These are phyloP conservation scores for Firmiana major DNA, from an alignment of 345 rosid genomes.

Conservation along the genomic window DNA sequence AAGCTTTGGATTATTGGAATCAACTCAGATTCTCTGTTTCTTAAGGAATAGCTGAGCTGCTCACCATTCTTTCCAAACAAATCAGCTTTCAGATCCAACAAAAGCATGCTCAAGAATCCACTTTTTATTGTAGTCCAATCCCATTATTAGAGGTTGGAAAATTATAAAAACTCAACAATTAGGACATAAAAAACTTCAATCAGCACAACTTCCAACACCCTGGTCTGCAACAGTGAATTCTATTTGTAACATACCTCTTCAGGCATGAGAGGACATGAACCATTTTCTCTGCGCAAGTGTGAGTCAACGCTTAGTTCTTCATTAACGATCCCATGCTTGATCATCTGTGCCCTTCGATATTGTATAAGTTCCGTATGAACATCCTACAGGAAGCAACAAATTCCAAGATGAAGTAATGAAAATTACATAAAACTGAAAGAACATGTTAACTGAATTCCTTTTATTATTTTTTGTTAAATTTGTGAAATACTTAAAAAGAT, in stretches of 20 bases:
- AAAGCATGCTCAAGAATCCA: neutral
- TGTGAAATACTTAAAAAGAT: neutral
- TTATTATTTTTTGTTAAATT: neutral
- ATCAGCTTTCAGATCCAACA: neutral
- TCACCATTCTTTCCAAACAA: neutral
- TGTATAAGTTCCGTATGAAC: conserved; percentile 94
- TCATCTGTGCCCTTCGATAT: conserved; percentile 81
- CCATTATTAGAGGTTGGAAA: neutral
- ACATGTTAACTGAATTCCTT: neutral
- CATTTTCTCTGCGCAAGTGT: conserved; percentile 64
- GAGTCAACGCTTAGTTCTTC: conserved; percentile 65
- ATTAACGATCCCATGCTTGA: conserved; percentile 65
- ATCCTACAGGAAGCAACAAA: conserved; percentile 52
- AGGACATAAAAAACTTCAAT: neutral
- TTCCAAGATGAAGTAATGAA: conserved; percentile 23
- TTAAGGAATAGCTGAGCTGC: neutral
- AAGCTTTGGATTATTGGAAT: neutral
- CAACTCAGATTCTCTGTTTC: neutral
- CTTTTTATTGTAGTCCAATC: neutral
- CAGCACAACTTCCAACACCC: neutral
- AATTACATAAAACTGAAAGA: conserved; percentile 15
- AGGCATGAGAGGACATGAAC: conserved; percentile 95
- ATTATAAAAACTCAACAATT: neutral
- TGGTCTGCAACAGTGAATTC: neutral
- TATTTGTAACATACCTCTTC: conserved; percentile 63